Percentiles rank a stretch among this genome's conserved stretches.
phyloP scores from a whole-genome alignment of 2,329 filamentous ascomycete species.

The Alternaria novae-zelandiae region DNA sequence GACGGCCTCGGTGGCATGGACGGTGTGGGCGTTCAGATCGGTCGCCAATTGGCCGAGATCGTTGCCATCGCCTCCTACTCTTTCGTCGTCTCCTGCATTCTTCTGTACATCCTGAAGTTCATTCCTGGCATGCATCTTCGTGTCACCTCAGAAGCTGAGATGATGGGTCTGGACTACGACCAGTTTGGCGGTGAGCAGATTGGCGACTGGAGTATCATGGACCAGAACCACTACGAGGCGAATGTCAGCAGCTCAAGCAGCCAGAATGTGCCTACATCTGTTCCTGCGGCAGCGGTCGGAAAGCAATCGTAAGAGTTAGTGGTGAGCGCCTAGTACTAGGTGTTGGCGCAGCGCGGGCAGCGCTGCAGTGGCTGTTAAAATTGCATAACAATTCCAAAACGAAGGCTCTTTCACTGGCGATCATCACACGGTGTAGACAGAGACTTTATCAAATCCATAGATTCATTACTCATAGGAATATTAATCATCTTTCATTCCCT shows the following conservation, averaged over 20 bases:
- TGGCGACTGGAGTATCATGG: conserved; percentile 56
- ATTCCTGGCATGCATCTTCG: conserved; percentile 62
- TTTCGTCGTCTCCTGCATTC: conserved; percentile 59
- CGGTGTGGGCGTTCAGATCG: conserved; percentile 62
- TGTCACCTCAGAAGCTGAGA: conserved; percentile 62
- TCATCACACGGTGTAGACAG: neutral
- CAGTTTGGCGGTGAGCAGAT: conserved; percentile 67
- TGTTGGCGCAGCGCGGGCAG: neutral
- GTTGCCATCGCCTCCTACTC: conserved; percentile 60
- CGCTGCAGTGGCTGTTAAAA: neutral
- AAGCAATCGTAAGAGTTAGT: conserved; percentile 14
- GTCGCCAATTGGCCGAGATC: conserved; percentile 63
- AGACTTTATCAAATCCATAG: neutral
- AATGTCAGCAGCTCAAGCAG: conserved; percentile 34
- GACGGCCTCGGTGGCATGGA: conserved; percentile 59
- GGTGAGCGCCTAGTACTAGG: neutral
- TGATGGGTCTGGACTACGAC: conserved; percentile 61
- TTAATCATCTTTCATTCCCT: neutral
- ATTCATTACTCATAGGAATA: neutral
- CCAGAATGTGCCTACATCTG: conserved; percentile 13
- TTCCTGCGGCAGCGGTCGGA: neutral
- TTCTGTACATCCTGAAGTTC: conserved; percentile 61
- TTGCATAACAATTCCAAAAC: neutral
- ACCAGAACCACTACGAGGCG: conserved; percentile 33
- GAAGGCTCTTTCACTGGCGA: neutral